Evolutionary conservation across 2,329 filamentous ascomycete genomes (phyloP).

Genomic region (Berkeleyomyces basicola): DNA sequence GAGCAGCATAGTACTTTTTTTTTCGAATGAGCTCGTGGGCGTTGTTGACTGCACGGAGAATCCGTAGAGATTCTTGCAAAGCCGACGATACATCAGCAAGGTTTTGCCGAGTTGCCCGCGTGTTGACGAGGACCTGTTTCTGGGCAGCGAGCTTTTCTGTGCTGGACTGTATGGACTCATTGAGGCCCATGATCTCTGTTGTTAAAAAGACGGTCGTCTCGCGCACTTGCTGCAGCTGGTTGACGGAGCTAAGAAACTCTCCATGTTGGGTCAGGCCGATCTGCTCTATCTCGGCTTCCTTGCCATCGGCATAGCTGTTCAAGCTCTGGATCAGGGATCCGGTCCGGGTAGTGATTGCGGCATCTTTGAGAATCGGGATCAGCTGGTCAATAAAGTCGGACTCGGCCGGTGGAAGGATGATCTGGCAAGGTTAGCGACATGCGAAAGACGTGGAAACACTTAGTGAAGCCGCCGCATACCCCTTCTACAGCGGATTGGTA

Average conservation of each 20-base stretch:
- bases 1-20: conserved; percentile 88
- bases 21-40: conserved; percentile 81
- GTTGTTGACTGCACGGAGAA: conserved; percentile 81
- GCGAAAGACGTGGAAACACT: conserved; percentile 15
- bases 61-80: conserved; percentile 78
- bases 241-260: conserved; percentile 86
- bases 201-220: conserved; percentile 82
- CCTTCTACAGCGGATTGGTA: conserved; percentile 31
- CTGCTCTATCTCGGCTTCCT: conserved; percentile 80
- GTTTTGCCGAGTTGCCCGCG: conserved; percentile 79
- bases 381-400: conserved; percentile 90
- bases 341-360: conserved; percentile 40
- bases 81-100: conserved; percentile 85
- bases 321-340: conserved; percentile 15
- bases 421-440: conserved; percentile 33
- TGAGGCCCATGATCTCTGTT: conserved; percentile 77
- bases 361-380: conserved; percentile 87
- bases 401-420: conserved; percentile 81
- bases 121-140: conserved; percentile 88
- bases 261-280: conserved; percentile 95
- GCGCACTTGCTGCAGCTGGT: conserved; percentile 79
- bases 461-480: conserved; percentile 18
- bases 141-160: conserved; percentile 89
- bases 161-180: conserved; percentile 86
- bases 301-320: conserved; percentile 60